Evolutionary conservation across 2,329 filamentous ascomycete species (phyloP).

Genomic region (Colletotrichum shisoi): DNA sequence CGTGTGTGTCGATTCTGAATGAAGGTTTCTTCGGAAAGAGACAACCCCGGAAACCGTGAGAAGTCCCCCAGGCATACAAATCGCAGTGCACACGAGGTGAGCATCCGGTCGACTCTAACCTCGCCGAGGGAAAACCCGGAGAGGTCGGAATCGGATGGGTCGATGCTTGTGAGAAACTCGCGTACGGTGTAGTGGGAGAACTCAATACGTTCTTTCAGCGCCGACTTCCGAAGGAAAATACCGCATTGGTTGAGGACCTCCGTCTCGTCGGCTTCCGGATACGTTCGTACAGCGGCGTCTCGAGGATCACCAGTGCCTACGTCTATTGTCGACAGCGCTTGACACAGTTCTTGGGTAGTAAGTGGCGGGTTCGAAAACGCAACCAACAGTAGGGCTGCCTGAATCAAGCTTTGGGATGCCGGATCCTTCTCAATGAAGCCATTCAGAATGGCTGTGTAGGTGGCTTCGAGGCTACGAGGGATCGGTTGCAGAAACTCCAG

Average conservation of each 20-base stretch:
- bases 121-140: neutral
- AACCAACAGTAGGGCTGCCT: neutral
- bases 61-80: slow-evolving; percentile 6
- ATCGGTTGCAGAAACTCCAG: neutral
- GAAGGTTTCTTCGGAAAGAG: slow-evolving; percentile 1
- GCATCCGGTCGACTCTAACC: neutral
- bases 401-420: neutral
- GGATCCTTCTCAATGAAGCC: neutral
- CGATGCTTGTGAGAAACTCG: slow-evolving; percentile 2
- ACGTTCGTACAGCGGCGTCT: neutral
- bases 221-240: neutral
- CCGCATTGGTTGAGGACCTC: slow-evolving; percentile 14
- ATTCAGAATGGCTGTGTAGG: neutral
- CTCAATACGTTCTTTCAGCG: neutral
- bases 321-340: slow-evolving; percentile 11
- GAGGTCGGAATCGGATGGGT: neutral
- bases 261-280: slow-evolving; percentile 19
- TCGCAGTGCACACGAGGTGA: neutral
- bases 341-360: slow-evolving; percentile 9
- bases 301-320: neutral
- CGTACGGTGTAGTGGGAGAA: neutral
- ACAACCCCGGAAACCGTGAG: slow-evolving; percentile 7
- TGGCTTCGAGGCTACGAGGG: neutral
- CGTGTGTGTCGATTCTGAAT: neutral
- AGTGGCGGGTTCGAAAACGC: neutral